Percentiles rank a stretch among this genome's conserved stretches.
Conservation (phyloP, 2,329 filamentous ascomycete species). For the Sporothrix brunneoviolacea region DNA sequence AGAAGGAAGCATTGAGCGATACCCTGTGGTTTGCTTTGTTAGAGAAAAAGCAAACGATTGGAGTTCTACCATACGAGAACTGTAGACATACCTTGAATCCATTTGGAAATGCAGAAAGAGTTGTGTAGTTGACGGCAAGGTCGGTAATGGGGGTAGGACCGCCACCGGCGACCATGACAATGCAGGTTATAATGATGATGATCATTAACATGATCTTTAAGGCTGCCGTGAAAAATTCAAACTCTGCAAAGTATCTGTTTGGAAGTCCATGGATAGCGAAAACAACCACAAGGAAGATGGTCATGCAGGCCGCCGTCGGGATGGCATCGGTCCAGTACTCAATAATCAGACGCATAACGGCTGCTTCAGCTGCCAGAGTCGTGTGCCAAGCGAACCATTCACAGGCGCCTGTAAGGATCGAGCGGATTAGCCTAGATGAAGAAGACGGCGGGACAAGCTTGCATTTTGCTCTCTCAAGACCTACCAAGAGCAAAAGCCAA, state of each 20-base stretch:
- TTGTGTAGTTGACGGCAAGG: too few relatives aligned
- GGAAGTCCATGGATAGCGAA: slow-evolving; percentile 1
- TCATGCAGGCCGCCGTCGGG: slow-evolving; percentile 8
- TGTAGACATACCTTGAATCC: too few relatives aligned
- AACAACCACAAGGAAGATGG: not conserved
- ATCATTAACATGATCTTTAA: not conserved
- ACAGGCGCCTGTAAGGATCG: not conserved
- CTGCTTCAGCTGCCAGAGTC: not conserved
- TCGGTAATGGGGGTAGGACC: too few relatives aligned
- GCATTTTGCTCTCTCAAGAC: too few relatives aligned
- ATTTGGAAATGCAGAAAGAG: too few relatives aligned
- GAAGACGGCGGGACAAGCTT: too few relatives aligned
- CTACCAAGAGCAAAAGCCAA: not conserved
- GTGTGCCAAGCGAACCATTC: not conserved
- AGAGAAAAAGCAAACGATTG: too few relatives aligned
- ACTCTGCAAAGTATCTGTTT: not conserved
- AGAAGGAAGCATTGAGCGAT: too few relatives aligned
- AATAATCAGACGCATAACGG: not conserved
- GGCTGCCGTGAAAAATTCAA: not conserved
- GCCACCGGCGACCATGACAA: too few relatives aligned
- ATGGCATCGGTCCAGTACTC: not conserved
- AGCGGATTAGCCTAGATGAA: too few relatives aligned
- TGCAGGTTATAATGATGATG: not conserved
- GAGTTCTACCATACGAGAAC: too few relatives aligned
- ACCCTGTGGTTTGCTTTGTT: too few relatives aligned